Evolutionary conservation across 2,329 filamentous ascomycete species (phyloP), one percentile per base, ranked within the genome.

Genomic region (Exophiala oligosperma): DNA sequence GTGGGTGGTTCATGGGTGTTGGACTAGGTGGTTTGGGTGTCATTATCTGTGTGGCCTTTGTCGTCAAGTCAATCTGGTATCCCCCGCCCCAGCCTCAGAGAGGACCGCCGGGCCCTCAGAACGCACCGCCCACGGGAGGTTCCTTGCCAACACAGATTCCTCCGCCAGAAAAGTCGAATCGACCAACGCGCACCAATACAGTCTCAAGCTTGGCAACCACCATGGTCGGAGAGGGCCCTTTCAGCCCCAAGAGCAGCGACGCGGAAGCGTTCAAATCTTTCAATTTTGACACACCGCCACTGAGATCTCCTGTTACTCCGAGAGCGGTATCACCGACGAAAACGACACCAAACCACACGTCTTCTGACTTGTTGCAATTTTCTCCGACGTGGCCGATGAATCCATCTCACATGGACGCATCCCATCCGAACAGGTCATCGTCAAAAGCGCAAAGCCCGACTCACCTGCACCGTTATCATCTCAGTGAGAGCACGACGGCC

Each of bases 1-100:
- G 66, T 17, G 67, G 64, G 9, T 68, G 63, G 65, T 65, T 60
- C 47, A 59, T 67, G 52, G 67, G 66, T 21, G 62, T 66, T 21
- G 67, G 68, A 7, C 62, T 70, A 35, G 67, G 56, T 14, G 52
- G 55, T 7, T 49, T 65, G 24, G 63, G 63, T 11, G 59, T 73
- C 17, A 17, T 64, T 21, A 52, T 64, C 32, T 62, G 53, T 43
- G 46, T 58, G 14, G 59, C 47, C 29, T 64, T 64, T 41, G 56
- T 64, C 24, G 23, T 62, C 47, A 62, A 54, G 41, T 59, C 62
- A 21, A 56, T 62, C 40, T 35, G 56, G 9, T 40, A 54, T 28
- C 60, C 60, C 14, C 29, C 54, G 3, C 50, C 60, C 6, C 24
- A 38, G 12, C 43, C 44, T 26, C 53, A 56, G 11, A 51, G 40